These are phyloP conservation scores for Penicillium sp. DNA, from an alignment of 2,329 filamentous ascomycete species.

Conservation along the genomic window DNA sequence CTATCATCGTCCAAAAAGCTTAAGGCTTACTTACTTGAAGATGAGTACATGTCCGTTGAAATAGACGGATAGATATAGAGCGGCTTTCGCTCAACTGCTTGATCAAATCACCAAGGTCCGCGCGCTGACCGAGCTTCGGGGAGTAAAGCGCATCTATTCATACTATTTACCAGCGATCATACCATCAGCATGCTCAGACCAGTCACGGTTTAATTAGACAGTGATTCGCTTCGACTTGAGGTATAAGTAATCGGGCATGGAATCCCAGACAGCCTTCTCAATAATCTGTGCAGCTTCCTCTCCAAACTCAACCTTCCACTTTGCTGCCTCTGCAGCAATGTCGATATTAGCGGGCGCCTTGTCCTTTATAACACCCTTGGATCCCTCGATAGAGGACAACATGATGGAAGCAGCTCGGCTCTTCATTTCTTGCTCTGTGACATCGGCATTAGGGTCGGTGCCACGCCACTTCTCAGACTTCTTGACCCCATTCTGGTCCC, in stretches of 20 bases:
- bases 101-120: no score
- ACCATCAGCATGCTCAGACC: background rate
- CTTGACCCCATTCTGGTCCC: constrained; percentile 22
- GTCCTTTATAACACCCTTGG: constrained; percentile 31
- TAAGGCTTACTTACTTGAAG: no score
- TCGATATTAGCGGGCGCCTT: constrained; percentile 30
- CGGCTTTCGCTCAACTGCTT: no score
- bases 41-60: no score
- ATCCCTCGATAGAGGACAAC: constrained; percentile 29
- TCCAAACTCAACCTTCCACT: constrained; percentile 38
- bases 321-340: constrained; percentile 29
- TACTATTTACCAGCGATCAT: background rate
- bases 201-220: constrained; percentile 4
- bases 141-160: no score
- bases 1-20: no score
- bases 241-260: constrained; percentile 42
- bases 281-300: constrained; percentile 23
- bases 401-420: constrained; percentile 12
- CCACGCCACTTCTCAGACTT: constrained; percentile 3
- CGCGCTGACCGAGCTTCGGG: no score
- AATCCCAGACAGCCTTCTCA: constrained; percentile 25
- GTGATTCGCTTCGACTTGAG: constrained; percentile 26
- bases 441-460: background rate
- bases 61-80: no score
- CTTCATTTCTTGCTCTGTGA: background rate